Base-by-base conservation (phyloP, 1,284 basidiomycete species). In the Pseudozyma sp. region DNA sequence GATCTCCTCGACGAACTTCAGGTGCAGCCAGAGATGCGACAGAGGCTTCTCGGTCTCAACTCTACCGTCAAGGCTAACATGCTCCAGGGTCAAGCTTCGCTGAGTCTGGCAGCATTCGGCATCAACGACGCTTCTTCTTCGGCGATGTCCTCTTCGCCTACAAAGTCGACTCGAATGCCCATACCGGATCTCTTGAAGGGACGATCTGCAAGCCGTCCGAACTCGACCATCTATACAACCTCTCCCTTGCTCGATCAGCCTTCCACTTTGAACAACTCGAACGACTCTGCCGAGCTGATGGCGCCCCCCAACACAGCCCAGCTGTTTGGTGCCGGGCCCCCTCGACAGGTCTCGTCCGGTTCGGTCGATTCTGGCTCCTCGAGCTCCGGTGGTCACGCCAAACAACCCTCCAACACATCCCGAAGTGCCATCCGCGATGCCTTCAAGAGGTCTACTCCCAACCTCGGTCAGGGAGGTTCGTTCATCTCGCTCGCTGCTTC, bases 11-110 rank as follows among this genome's bases (percentile, higher is more conserved):
- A 68, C 37, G 67, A 78, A 54, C 66, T 79, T n/a, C 75, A 94
- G 85, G 93, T 94, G 39, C 92, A 93, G 5, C 85, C 88, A 0
- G 89, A 89, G 10, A 86, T 94, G 16, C 88, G 92, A 11, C 89
- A 90, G 1, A 93, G 93, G 84, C 88, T 94, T 6, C 86, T 87
- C 42, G 88, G 89, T 24, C 92, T 94, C 88, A 92, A 92, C 67
- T 86, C 90, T 0, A 89, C 90, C 2, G 92, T 94, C 42, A 94
- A 94, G 80, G 91, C 91, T 4, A 91, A 92, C n/a, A 94, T 94
- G 91, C 86, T 94, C 58, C 92, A 92, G 79, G 93, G 92, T 0
- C 92, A 92, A 2, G 90, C 90, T 30, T 88, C 89, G 13, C 86
- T 93, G 78, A 87, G 88, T 30, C 83, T 87, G 11, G 87, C 85